Evolutionary conservation across 345 rosid species (phyloP).

Genomic region (Hibiscus tridactylites): DNA sequence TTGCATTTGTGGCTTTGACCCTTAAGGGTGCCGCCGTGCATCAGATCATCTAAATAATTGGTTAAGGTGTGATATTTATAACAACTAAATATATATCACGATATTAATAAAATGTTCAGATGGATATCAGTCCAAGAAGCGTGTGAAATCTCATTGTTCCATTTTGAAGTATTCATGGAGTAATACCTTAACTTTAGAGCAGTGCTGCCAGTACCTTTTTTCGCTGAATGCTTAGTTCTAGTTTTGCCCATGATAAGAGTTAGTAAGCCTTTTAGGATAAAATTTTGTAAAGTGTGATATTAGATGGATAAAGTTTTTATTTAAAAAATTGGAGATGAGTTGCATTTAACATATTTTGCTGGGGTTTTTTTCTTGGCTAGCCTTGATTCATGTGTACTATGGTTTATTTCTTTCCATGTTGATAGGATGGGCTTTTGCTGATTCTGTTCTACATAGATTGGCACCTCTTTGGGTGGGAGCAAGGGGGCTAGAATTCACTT

Average conservation of each 20-base stretch:
- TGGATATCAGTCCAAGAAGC: not conserved
- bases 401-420: conserved; percentile 10
- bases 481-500: conserved; percentile 86
- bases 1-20: not conserved
- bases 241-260: not conserved
- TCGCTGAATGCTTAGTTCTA: not conserved
- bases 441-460: conserved; percentile 84
- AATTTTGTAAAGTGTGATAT: not conserved
- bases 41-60: not conserved
- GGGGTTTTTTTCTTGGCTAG: not conserved
- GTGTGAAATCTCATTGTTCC: not conserved
- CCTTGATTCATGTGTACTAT: not conserved
- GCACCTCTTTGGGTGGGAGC: conserved; percentile 98
- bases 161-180: not conserved
- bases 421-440: conserved; percentile 97
- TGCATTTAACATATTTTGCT: not conserved
- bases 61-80: not conserved
- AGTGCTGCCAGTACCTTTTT: not conserved
- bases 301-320: not conserved
- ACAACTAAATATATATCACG: not conserved
- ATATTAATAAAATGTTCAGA: not conserved
- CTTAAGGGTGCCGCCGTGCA: not conserved
- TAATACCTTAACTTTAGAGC: not conserved
- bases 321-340: not conserved
- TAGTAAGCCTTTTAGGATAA: not conserved